These are phyloP conservation scores for Solanum lycopersicoides DNA, from an alignment of 257 asterid genomes.

Conservation along the genomic window DNA sequence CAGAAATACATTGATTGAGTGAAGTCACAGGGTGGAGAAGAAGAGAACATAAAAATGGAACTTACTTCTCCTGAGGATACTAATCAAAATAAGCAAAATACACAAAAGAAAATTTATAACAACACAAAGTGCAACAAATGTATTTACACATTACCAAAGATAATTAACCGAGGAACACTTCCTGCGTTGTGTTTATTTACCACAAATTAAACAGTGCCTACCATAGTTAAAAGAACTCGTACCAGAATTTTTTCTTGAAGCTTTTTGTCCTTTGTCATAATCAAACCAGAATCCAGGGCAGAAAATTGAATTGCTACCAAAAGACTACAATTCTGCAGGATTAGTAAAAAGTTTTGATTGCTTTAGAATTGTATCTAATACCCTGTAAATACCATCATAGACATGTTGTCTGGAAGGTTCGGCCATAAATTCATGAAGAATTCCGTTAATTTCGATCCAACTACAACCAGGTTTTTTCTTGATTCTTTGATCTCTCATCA, in stretches of 20 bases:
- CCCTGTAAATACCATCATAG: conserved; percentile 4
- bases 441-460: conserved; percentile 75
- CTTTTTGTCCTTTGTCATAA: background rate
- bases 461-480: conserved; percentile 87
- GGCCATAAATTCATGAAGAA: conserved; percentile 69
- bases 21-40: background rate
- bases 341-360: conserved; percentile 10
- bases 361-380: conserved; percentile 26
- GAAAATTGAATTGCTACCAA: background rate
- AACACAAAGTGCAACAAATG: background rate
- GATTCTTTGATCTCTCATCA: conserved; percentile 59
- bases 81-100: background rate
- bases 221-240: background rate
- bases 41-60: background rate
- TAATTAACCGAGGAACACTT: background rate
- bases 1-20: background rate
- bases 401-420: conserved; percentile 24
- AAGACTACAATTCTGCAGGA: background rate
- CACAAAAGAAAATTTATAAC: background rate
- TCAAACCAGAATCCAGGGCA: background rate
- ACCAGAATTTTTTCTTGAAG: background rate
- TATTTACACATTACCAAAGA: background rate
- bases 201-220: background rate
- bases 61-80: background rate
- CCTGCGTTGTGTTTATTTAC: background rate